Evolutionary conservation across 345 rosid genomes (phyloP).

Genomic region (Clausena lansium): DNA sequence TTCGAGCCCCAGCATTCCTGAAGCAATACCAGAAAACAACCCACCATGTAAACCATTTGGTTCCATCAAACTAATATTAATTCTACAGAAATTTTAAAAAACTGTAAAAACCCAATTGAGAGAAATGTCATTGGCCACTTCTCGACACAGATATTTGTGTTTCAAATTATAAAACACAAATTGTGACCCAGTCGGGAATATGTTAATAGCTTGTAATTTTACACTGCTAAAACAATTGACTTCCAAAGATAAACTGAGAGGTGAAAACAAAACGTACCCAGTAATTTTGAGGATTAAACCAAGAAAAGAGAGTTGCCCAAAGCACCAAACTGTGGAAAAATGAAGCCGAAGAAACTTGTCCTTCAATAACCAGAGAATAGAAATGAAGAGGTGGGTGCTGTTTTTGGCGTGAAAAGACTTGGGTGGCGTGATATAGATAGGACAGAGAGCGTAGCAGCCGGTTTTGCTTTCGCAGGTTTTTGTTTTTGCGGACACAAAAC

Average conservation of each 20-base stretch:
- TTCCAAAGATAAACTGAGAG: background rate
- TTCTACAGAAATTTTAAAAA: background rate
- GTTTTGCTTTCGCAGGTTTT: slow-evolving; percentile 38
- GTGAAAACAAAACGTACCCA: slow-evolving; percentile 14
- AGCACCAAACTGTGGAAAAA: slow-evolving; percentile 1
- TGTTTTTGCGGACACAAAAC: slow-evolving; percentile 29
- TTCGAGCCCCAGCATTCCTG: slow-evolving; percentile 77
- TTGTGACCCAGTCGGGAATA: background rate
- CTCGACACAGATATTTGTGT: background rate
- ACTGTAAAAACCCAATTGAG: slow-evolving; percentile 15
- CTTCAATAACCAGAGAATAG: background rate
- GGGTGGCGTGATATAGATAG: too few species aligned
- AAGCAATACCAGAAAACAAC: slow-evolving; percentile 63
- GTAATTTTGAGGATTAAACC: background rate
- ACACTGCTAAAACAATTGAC: background rate
- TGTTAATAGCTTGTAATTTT: background rate
- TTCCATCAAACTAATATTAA: slow-evolving; percentile 49
- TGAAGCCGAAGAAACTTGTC: slow-evolving; percentile 13
- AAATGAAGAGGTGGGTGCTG: too few species aligned
- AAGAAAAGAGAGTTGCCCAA: background rate
- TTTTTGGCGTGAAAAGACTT: too few species aligned
- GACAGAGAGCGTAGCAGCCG: slow-evolving; percentile 38
- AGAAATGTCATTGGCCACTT: slow-evolving; percentile 10
- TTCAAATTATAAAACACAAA: background rate
- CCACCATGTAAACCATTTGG: slow-evolving; percentile 57